phyloP scores from a whole-genome alignment of 208 protist genomes.

The Leishmania lainsoni region DNA sequence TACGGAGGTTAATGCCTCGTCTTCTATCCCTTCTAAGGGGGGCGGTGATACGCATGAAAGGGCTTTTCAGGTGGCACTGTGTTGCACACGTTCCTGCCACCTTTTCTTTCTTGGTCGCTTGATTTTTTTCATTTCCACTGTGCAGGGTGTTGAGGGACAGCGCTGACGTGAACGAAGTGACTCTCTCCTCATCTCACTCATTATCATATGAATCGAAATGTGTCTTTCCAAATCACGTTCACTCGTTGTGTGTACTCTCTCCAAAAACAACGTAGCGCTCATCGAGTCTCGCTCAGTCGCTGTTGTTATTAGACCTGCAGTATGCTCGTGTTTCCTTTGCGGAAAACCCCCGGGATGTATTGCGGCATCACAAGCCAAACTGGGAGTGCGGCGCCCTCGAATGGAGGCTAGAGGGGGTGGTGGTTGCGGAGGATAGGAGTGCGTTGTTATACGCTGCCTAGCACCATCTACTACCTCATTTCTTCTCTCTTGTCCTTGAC shows the following conservation, averaged over 20 bases:
- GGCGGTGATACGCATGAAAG: neutral
- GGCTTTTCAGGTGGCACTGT: neutral
- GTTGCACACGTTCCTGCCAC: neutral
- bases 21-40: neutral
- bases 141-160: neutral
- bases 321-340: neutral
- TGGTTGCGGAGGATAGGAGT: neutral
- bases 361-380: neutral
- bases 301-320: neutral
- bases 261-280: neutral
- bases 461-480: neutral
- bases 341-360: neutral
- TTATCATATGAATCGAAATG: neutral
- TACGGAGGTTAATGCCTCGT: slow-evolving; percentile 21
- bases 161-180: neutral
- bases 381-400: neutral
- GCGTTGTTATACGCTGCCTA: no score
- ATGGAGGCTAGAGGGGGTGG: no score
- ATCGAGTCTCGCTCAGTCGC: neutral
- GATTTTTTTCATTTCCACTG: neutral
- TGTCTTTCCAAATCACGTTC: neutral
- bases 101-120: neutral
- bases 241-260: neutral
- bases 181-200: neutral
- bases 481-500: neutral